A percentile compares a stretch with the other conserved stretches of the same genome.
Evolutionary conservation across 2,329 filamentous ascomycete genomes (phyloP).

Genomic region (Kalmusia sp.): DNA sequence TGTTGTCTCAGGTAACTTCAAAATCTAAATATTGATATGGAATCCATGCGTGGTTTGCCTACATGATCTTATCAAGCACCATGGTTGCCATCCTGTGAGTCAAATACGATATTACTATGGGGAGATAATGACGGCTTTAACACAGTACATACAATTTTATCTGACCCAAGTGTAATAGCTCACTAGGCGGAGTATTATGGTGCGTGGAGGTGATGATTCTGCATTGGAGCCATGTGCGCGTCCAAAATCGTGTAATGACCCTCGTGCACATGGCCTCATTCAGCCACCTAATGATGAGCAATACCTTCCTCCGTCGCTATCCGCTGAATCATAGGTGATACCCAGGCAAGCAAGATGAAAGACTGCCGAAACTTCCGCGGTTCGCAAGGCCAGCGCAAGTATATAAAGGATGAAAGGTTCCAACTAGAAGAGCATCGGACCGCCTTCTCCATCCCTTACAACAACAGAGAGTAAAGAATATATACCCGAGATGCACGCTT

Average conservation of each 20-base stretch:
- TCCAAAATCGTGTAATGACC: not conserved
- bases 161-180: no score
- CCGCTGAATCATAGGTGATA: not conserved
- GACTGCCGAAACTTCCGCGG: not conserved
- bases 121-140: no score
- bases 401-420: not conserved
- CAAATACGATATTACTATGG: no score
- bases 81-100: no score
- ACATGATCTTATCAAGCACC: no score
- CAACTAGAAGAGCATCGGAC: not conserved
- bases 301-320: not conserved
- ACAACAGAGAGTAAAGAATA: not conserved
- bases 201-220: no score
- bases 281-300: not conserved
- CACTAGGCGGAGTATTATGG: no score
- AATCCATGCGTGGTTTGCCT: no score
- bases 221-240: not conserved
- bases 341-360: not conserved
- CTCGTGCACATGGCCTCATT: not conserved
- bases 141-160: no score
- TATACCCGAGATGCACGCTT: constrained; percentile 14
- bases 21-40: no score
- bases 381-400: not conserved
- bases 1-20: not conserved
- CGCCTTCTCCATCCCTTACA: no score